Percentiles rank a stretch among this genome's conserved stretches.
Conservation (phyloP, 148 eudicot genomes). For the Euryodendron excelsum region DNA sequence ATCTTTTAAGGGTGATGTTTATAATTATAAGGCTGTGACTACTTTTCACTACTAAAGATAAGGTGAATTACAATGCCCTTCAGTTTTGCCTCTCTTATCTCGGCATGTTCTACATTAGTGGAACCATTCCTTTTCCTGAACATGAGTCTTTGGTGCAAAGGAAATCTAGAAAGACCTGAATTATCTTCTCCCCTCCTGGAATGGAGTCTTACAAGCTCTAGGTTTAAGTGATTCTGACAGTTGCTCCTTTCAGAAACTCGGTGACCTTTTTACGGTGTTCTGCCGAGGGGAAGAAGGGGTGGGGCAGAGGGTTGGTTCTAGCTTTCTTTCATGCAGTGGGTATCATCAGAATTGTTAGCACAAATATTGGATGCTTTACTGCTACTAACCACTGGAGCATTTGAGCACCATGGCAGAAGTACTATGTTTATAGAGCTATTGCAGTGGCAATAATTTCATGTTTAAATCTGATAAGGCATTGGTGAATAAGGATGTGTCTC, state of each 20-base stretch:
- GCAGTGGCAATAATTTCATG: not conserved
- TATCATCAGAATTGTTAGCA: not conserved
- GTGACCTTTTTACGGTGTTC: no score
- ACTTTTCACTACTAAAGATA: not conserved
- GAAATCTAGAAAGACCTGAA: no score
- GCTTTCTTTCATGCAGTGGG: not conserved
- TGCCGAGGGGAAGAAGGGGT: no score
- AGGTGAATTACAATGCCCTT: not conserved
- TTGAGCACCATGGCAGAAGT: no score
- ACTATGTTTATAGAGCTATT: not conserved
- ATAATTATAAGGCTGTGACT: not conserved
- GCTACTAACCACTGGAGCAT: no score
- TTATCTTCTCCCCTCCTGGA: conserved; percentile 2
- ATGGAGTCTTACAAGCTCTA: not conserved
- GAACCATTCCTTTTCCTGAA: not conserved
- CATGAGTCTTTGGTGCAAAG: not conserved
- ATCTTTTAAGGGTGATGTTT: no score
- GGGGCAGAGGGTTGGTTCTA: not conserved
- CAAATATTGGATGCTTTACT: no score
- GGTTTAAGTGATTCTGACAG: not conserved
- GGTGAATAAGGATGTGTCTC: not conserved
- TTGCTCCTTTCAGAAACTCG: no score
- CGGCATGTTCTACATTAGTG: not conserved
- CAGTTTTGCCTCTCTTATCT: not conserved
- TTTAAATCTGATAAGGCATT: not conserved